Conservation (phyloP, 306 rosid genomes). For the Oxytropis ochrocephala region DNA sequence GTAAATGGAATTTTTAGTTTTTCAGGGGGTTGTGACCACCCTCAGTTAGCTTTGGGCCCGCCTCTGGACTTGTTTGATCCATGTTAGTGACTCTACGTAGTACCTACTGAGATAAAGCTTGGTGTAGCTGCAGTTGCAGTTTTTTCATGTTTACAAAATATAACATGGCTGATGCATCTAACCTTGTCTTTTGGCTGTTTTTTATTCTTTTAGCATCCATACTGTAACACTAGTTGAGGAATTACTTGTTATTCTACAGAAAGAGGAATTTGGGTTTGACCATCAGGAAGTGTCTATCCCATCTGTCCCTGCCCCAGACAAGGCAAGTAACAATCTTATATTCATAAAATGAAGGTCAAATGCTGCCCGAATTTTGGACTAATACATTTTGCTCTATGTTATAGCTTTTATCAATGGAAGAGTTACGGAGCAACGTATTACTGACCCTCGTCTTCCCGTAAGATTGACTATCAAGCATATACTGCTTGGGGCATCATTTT, state of each 20-base stretch:
- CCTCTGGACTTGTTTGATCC: too few species aligned
- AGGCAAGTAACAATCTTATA: slow-evolving; percentile 37
- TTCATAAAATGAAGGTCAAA: neutral
- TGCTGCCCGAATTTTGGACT: neutral
- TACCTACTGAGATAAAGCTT: neutral
- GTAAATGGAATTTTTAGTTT: too few species aligned
- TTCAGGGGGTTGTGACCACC: too few species aligned
- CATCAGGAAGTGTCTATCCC: slow-evolving; percentile 79
- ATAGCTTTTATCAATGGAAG: slow-evolving; percentile 87
- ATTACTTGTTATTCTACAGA: slow-evolving; percentile 42
- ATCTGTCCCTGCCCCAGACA: slow-evolving; percentile 69
- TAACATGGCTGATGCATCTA: slow-evolving; percentile 8
- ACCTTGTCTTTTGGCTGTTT: neutral
- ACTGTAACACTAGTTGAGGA: neutral
- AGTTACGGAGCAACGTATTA: slow-evolving; percentile 74
- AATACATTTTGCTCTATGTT: slow-evolving; percentile 5
- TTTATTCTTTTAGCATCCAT: neutral
- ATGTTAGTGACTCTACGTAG: neutral
- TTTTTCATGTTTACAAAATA: neutral
- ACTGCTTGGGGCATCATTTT: neutral
- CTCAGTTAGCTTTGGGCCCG: too few species aligned
- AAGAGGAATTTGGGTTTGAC: slow-evolving; percentile 66
- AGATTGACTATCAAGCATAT: neutral
- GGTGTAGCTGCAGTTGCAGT: neutral
- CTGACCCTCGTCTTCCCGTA: slow-evolving; percentile 83